Conservation (phyloP, 768 basidiomycete species). For the Tephrocybe sp. region DNA sequence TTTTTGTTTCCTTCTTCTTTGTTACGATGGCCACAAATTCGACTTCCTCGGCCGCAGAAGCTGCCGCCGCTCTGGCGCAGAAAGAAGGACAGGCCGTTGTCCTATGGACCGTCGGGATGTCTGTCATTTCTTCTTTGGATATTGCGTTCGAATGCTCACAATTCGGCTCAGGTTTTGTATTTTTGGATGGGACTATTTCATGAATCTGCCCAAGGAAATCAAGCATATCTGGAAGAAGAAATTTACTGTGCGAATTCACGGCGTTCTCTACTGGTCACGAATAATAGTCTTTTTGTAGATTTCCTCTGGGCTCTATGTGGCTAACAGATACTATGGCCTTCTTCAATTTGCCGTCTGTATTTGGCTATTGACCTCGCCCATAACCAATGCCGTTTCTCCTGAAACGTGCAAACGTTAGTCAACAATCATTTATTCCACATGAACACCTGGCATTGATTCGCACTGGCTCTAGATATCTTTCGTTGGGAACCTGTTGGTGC, state of each 20-base stretch:
- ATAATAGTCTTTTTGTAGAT: slow-evolving; percentile 7
- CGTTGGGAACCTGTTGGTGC: slow-evolving; percentile 23
- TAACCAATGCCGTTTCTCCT: slow-evolving; percentile 13
- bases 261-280: background rate
- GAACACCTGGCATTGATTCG: background rate
- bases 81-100: slow-evolving; percentile 21
- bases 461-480: slow-evolving; percentile 15
- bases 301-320: slow-evolving; percentile 16
- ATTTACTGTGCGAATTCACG: slow-evolving; percentile 16
- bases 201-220: slow-evolving; percentile 23
- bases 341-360: slow-evolving; percentile 17
- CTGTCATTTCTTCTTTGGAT: slow-evolving; percentile 2
- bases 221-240: slow-evolving; percentile 23
- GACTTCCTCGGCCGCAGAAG: slow-evolving; percentile 13
- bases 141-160: slow-evolving; percentile 1
- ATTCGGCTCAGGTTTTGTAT: slow-evolving; percentile 22
- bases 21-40: background rate
- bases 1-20: background rate
- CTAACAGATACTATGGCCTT: slow-evolving; percentile 24
- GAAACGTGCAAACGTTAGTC: slow-evolving; percentile 17
- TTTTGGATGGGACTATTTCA: slow-evolving; percentile 25
- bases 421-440: background rate
- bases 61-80: slow-evolving; percentile 13
- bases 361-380: slow-evolving; percentile 14
- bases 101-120: slow-evolving; percentile 25